Base-by-base conservation (phyloP, 192 early-diverging fungal species). In the Coemansia furcata region DNA sequence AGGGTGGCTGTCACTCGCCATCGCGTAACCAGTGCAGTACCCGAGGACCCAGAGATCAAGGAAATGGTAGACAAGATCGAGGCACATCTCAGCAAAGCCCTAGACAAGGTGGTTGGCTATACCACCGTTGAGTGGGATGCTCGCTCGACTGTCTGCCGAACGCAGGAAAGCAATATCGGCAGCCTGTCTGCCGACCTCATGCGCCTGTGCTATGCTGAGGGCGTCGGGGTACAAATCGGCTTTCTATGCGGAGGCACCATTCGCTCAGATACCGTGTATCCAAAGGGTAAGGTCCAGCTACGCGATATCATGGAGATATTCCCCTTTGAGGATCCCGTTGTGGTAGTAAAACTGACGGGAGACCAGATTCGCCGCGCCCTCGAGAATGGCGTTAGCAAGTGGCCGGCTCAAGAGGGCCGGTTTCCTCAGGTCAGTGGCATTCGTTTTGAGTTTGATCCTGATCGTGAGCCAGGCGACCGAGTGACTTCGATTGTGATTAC, bases 351-450 rank as follows among this genome's bases (percentile, higher is more conserved):
- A 40, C 52, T 91, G 21, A 88, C 86, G 2, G 89, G 89, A 6
- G 75, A 80, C 32, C 86, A 90, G 65, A 66, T 90, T 54, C 83
- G 84, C 57, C 80, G 84, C 9, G 89, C 87, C 1, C 63, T 91
- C 35, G 89, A 91, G 62, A 90, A 86, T 65, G 77, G 84, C 43
- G 76, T 91, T 26, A 87, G 87, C 54, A 86, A 85, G 78, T 87
- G 84, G 71, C 89, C 89, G 7, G 86, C 83, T 17, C 87, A 89
- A 60, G 89, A 91, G 35, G 89, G 89, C 8, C 65, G 89, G 32
- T 91, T 91, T 55, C 89, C 89, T 6, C 85, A 90, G 39, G 71
- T 90, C 29, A 87, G 87, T 59, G 89, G 89, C 0, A 47, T 91
- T 12, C 76, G 85, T 32, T 73, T 89, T 17, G 82, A 77, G 68